Percentiles rank a stretch among this genome's conserved stretches.
These are phyloP conservation scores for Incumbomyces delicatus DNA, from an alignment of 2,329 filamentous ascomycete genomes.

Conservation along the genomic window DNA sequence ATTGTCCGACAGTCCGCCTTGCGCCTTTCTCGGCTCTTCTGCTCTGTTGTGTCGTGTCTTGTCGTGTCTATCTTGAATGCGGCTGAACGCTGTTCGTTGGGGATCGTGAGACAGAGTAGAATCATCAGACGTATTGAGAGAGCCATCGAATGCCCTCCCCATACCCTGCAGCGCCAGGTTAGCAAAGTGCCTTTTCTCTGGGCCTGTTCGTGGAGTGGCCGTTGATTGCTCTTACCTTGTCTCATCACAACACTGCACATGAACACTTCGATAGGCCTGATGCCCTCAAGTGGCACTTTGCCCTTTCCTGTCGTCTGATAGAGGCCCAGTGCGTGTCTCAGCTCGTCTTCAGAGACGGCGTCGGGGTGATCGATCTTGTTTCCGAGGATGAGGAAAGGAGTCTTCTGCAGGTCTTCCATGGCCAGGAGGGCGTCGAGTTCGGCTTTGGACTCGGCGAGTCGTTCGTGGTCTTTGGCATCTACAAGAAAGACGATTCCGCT, in stretches of 20 bases:
- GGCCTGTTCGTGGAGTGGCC: too few species aligned
- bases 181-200: slow-evolving; percentile 1
- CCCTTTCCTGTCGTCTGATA: slow-evolving; percentile 97
- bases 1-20: too few species aligned
- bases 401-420: slow-evolving; percentile 95
- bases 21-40: too few species aligned
- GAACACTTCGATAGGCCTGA: slow-evolving; percentile 92
- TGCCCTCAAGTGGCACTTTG: slow-evolving; percentile 84
- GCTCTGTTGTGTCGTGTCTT: too few species aligned
- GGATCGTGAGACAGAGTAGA: too few species aligned
- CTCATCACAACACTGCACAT: slow-evolving; percentile 99
- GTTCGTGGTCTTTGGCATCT: slow-evolving; percentile 94
- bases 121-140: slow-evolving; percentile 70
- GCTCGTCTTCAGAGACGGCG: slow-evolving; percentile 88
- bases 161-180: slow-evolving; percentile 50
- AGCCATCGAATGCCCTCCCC: slow-evolving; percentile 86
- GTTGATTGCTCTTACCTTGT: slow-evolving; percentile 59
- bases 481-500: slow-evolving; percentile 96
- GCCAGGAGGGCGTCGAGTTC: slow-evolving; percentile 90
- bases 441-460: slow-evolving; percentile 86
- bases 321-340: slow-evolving; percentile 81
- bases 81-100: too few species aligned
- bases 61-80: too few species aligned
- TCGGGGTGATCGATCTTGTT: slow-evolving; percentile 99
- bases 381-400: slow-evolving; percentile 89